These are phyloP conservation scores for Epichloe scottii DNA, from an alignment of 2,329 filamentous ascomycete genomes.

Conservation along the genomic window DNA sequence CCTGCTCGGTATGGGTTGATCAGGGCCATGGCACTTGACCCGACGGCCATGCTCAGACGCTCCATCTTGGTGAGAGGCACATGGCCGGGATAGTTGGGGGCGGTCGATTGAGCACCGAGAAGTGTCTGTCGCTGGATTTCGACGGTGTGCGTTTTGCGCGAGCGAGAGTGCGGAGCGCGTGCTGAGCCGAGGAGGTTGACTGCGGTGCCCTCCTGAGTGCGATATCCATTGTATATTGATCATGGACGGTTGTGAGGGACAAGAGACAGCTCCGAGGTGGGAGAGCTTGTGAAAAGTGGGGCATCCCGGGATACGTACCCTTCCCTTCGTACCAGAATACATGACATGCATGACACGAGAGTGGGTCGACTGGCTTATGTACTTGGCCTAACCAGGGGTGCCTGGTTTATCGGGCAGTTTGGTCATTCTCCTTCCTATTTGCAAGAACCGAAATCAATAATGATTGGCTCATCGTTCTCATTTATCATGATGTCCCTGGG, in stretches of 20 bases:
- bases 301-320: too few relatives aligned
- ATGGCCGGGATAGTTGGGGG: slow-evolving; percentile 85
- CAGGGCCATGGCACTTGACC: slow-evolving; percentile 50
- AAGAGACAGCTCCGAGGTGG: neutral
- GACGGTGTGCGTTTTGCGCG: slow-evolving; percentile 1
- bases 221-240: slow-evolving; percentile 12
- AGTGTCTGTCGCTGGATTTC: slow-evolving; percentile 23
- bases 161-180: slow-evolving; percentile 7
- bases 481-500: too few relatives aligned
- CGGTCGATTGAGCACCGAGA: slow-evolving; percentile 78
- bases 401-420: too few relatives aligned
- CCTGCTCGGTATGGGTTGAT: slow-evolving; percentile 71
- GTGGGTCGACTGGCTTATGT: too few relatives aligned
- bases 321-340: too few relatives aligned
- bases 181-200: slow-evolving; percentile 8
- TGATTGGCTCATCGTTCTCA: too few relatives aligned
- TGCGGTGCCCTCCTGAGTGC: slow-evolving; percentile 11
- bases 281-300: too few relatives aligned
- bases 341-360: too few relatives aligned
- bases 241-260: neutral
- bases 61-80: slow-evolving; percentile 74
- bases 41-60: slow-evolving; percentile 56
- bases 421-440: too few relatives aligned
- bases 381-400: too few relatives aligned
- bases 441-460: too few relatives aligned